A percentile compares a stretch with the other conserved stretches of the same genome.
Conservation (phyloP, 768 basidiomycete genomes). For the Tubosaeta brunneosetosa region DNA sequence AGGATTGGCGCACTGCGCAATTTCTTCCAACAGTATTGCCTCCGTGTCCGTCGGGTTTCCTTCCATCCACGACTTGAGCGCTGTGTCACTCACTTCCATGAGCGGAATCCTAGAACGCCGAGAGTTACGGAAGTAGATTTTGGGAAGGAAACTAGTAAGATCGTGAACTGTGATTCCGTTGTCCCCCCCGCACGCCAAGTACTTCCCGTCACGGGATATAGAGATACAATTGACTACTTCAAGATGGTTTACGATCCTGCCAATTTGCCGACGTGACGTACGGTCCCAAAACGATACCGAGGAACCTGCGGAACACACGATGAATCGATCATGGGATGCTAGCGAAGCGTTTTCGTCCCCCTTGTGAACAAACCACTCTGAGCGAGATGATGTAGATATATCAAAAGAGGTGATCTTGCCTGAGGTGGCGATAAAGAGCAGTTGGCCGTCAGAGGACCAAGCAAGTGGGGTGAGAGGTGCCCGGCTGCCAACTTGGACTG, state of each 20-base stretch:
- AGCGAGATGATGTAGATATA: background rate
- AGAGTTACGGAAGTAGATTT: background rate
- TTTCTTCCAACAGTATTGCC: background rate
- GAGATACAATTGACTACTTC: background rate
- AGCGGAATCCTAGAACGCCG: background rate
- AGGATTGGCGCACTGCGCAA: background rate
- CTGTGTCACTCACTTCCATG: background rate
- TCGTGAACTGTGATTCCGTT: background rate
- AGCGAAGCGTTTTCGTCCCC: background rate
- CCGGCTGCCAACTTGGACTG: background rate
- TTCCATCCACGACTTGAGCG: background rate
- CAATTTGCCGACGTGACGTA: background rate
- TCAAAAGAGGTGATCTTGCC: background rate
- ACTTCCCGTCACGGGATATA: constrained; percentile 6
- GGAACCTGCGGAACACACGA: background rate
- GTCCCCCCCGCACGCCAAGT: constrained; percentile 5
- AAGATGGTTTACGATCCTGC: background rate
- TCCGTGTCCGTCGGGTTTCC: background rate
- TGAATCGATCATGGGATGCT: background rate
- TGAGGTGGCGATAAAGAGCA: background rate
- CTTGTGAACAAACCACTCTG: constrained; percentile 1
- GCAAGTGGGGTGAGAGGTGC: background rate
- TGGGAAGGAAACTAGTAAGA: background rate
- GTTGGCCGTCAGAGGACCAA: background rate
- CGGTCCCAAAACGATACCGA: constrained; percentile 8